Evolutionary conservation across 768 basidiomycete genomes (phyloP), one percentile per base, ranked within the genome.

Genomic region (Aureoboletus auriporus): DNA sequence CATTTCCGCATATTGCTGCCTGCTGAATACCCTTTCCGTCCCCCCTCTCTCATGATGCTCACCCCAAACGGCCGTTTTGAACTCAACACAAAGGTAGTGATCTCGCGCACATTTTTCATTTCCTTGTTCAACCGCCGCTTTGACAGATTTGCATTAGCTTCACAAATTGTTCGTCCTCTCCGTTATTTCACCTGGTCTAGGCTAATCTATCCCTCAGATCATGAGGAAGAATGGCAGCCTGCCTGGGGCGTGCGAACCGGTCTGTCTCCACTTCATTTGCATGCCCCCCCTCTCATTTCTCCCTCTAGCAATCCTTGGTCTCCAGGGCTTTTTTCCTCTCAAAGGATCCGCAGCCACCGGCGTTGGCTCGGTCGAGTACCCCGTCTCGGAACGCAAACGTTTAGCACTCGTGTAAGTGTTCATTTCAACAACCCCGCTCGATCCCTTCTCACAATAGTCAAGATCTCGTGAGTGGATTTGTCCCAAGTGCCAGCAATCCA

Each of bases 51-150:
- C 62, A 89, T 94, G 83, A 82, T 97, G 74, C 82, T 97, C 39
- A 98, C 94, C 11, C 95, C 95, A 6, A 95, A 88, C 55, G 95
- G 95, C n/a, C 81, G 95, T 39, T 98, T 97, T 60, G 94, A 97
- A 69, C 75, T 93, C 39, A 93, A 94, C 62, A 92, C 93, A 44
- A 95, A 95, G 84, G 93, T 90, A 60, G 50, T 77, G 53, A 40
- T 38, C 37, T 47, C 45, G 38, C 53, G 39, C 44, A 52, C 55
- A 60, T 43, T 45, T 54, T 53, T 39, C 17, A 34, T 39, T 42
- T 42, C 40, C 54, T 44, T 51, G 41, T 41, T 44, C 12, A 50
- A 41, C 36, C 13, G 29, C 44, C 46, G 7, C 44, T 44, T 44
- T 44, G 42, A 41, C 50, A 93, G 91, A 91, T 93, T 49, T 93